Percentiles rank a stretch among this genome's conserved stretches.
These are phyloP conservation scores for Penicillium sp. DNA, from an alignment of 2,329 filamentous ascomycete genomes.

Conservation along the genomic window DNA sequence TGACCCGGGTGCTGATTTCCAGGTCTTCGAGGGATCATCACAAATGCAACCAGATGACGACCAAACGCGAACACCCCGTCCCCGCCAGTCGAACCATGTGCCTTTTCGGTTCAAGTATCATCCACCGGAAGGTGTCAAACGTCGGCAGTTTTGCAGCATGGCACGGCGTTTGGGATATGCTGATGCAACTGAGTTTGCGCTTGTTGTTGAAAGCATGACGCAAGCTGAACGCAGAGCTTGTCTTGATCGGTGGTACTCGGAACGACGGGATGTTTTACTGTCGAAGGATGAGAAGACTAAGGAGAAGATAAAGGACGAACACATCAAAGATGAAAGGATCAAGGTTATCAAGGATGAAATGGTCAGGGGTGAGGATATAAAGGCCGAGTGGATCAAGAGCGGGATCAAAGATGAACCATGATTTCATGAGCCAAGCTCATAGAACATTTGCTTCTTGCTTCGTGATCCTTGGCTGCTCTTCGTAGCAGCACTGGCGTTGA, in stretches of 20 bases:
- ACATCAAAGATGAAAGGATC: not conserved
- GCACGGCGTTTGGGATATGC: constrained; percentile 74
- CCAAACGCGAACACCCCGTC: not conserved
- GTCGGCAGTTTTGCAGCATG: constrained; percentile 89
- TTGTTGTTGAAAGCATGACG: constrained; percentile 88
- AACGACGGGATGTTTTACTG: constrained; percentile 56
- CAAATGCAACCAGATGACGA: not conserved
- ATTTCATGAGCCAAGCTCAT: not conserved
- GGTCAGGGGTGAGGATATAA: not conserved
- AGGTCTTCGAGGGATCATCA: constrained; percentile 34
- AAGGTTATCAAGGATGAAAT: not conserved
- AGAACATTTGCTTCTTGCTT: not conserved
- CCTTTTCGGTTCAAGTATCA: constrained; percentile 63
- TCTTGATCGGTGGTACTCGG: constrained; percentile 76
- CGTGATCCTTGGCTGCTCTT: not conserved
- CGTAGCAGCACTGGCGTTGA: not conserved
- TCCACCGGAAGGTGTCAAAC: constrained; percentile 71
- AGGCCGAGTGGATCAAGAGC: not conserved
- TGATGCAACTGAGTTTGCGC: constrained; percentile 78
- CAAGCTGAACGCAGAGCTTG: constrained; percentile 76
- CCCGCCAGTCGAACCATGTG: constrained; percentile 35
- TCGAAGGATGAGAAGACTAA: not conserved
- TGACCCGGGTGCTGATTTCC: constrained; percentile 29
- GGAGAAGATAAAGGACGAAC: constrained; percentile 1
- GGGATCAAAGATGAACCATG: not conserved